Evolutionary conservation across 768 basidiomycete species (phyloP).

Genomic region (Cubamyces lactineus): DNA sequence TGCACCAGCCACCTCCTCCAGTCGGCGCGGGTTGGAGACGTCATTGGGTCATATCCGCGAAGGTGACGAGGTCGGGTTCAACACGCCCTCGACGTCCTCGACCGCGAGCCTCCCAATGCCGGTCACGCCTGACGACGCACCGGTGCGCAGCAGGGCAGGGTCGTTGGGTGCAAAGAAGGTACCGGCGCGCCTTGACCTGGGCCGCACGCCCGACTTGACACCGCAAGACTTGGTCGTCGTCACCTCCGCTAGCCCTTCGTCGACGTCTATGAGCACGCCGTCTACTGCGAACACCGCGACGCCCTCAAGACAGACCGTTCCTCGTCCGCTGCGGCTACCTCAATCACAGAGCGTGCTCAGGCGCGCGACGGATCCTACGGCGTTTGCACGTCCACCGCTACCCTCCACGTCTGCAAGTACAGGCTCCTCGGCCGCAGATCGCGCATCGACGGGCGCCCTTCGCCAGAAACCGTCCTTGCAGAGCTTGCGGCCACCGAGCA

Average conservation of each 20-base stretch:
- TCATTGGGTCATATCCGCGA: constrained; percentile 27
- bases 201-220: constrained; percentile 2
- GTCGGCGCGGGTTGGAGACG: constrained; percentile 14
- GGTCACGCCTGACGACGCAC: constrained; percentile 26
- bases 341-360: constrained; percentile 17
- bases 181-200: constrained; percentile 17
- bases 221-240: constrained; percentile 13
- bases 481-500: not conserved
- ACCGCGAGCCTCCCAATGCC: constrained; percentile 30
- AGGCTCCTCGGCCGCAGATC: not conserved
- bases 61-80: constrained; percentile 24
- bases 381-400: not conserved
- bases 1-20: constrained; percentile 15
- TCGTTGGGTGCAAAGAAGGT: constrained; percentile 11
- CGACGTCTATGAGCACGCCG: constrained; percentile 11
- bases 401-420: not conserved
- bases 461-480: constrained; percentile 6
- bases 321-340: constrained; percentile 29
- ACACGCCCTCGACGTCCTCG: constrained; percentile 30
- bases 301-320: constrained; percentile 12
- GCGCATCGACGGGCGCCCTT: constrained; percentile 8
- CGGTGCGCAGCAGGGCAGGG: not conserved
- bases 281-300: not conserved
- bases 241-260: constrained; percentile 18
- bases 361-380: constrained; percentile 1